These are phyloP conservation scores for Monosporascus sp. DNA, from an alignment of 2,329 filamentous ascomycete species.

Conservation along the genomic window DNA sequence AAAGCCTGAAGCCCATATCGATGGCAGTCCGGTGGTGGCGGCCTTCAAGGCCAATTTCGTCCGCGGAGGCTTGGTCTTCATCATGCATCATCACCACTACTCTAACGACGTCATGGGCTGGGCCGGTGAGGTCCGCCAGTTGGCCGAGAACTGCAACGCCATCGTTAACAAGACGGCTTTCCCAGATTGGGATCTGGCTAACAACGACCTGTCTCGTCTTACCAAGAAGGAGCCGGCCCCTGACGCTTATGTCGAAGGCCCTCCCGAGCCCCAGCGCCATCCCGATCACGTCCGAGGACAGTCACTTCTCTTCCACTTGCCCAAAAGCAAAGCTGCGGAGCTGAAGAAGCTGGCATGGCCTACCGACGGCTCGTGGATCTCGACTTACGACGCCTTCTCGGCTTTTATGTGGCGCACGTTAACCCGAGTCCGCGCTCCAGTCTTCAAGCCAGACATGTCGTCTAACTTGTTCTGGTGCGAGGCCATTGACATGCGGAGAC, in stretches of 20 bases:
- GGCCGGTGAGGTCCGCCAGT: conserved; percentile 29
- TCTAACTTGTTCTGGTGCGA: conserved; percentile 28
- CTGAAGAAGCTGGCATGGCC: conserved; percentile 33
- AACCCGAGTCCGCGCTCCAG: conserved; percentile 26
- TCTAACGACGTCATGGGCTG: conserved; percentile 36
- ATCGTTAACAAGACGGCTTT: conserved; percentile 19
- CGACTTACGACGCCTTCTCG: conserved; percentile 39
- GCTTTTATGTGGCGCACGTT: conserved; percentile 37
- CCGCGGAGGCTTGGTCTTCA: conserved; percentile 33
- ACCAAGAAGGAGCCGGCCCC: conserved; percentile 19
- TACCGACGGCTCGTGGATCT: conserved; percentile 31
- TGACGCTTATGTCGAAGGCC: conserved; percentile 22
- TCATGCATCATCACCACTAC: conserved; percentile 36
- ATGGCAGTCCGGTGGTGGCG: conserved; percentile 24
- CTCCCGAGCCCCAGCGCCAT: conserved; percentile 19
- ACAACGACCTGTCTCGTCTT: conserved; percentile 28
- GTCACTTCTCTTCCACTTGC: conserved; percentile 32
- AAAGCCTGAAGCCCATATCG: conserved; percentile 30
- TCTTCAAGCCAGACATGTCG: conserved; percentile 26
- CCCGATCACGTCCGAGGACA: conserved; percentile 14
- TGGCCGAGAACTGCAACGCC: conserved; percentile 37
- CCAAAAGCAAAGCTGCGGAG: conserved; percentile 9
- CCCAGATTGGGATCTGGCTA: conserved; percentile 28
- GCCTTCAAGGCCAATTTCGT: conserved; percentile 37
- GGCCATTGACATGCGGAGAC: conserved; percentile 32